A percentile compares a stretch with the other conserved stretches of the same genome.
These are phyloP conservation scores for Auricularia heimuer DNA, from an alignment of 768 basidiomycete species.

Conservation along the genomic window DNA sequence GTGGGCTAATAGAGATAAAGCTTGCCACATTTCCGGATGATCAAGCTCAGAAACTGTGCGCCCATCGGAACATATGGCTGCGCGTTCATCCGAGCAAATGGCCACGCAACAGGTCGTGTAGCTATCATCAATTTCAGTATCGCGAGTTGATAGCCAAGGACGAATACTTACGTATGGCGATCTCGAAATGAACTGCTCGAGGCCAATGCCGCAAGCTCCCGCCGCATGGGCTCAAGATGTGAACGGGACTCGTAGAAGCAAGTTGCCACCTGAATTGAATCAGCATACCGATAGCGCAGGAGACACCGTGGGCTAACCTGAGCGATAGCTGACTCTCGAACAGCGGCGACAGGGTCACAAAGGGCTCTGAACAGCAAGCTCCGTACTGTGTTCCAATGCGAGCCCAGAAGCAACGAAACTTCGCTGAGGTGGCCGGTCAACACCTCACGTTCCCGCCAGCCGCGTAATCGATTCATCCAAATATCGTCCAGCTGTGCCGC, in stretches of 20 bases:
- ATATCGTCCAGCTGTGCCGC: constrained; percentile 32
- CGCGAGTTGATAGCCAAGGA: constrained; percentile 12
- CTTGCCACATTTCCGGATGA: constrained; percentile 36
- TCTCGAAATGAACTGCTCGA: constrained; percentile 31
- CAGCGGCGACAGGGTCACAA: constrained; percentile 72
- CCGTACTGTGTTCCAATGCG: constrained; percentile 38
- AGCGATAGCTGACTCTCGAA: constrained; percentile 64
- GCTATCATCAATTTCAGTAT: constrained; percentile 12
- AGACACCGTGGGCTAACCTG: constrained; percentile 38
- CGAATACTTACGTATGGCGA: constrained; percentile 56
- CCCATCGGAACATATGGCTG: neutral
- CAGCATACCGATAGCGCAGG: constrained; percentile 7
- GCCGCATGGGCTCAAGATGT: constrained; percentile 27
- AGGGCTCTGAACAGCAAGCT: constrained; percentile 51
- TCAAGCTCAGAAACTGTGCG: constrained; percentile 9
- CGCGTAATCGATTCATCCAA: constrained; percentile 51
- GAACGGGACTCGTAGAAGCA: constrained; percentile 33
- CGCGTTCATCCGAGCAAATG: neutral
- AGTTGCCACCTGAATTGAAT: constrained; percentile 35
- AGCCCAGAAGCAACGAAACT: constrained; percentile 32
- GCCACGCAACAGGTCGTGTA: neutral
- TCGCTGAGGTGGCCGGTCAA: constrained; percentile 46
- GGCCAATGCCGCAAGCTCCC: constrained; percentile 23
- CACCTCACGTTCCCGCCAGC: constrained; percentile 77
- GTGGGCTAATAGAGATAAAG: constrained; percentile 43